Percentiles rank a stretch among this genome's conserved stretches.
These are phyloP conservation scores for Aspergillus vadensis DNA, from an alignment of 2,329 filamentous ascomycete genomes.

Conservation along the genomic window DNA sequence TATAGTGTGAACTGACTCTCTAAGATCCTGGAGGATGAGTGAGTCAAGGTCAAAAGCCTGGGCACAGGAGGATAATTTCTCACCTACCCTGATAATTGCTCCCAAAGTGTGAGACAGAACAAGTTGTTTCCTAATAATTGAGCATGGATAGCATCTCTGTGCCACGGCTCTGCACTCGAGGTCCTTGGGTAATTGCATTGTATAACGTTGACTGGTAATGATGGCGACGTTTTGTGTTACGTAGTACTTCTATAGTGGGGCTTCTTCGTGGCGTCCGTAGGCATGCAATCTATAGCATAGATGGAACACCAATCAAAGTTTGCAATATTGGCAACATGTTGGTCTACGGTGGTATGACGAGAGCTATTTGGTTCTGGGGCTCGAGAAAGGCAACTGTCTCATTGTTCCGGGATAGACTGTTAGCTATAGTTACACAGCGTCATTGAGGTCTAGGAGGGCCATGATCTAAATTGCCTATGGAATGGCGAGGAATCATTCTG, in stretches of 20 bases:
- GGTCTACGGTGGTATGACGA: neutral
- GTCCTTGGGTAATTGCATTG: neutral
- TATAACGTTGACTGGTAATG: neutral
- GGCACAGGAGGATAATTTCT: neutral
- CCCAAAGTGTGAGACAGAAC: neutral
- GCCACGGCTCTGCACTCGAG: neutral
- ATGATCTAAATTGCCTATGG: neutral
- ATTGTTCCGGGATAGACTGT: neutral
- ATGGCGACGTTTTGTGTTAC: neutral
- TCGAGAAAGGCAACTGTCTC: neutral
- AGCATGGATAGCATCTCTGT: neutral
- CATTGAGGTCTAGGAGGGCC: neutral
- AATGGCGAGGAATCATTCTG: neutral
- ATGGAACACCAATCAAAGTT: neutral
- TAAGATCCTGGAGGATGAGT: neutral
- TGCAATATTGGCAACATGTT: neutral
- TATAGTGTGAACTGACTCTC: neutral
- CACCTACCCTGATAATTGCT: no score
- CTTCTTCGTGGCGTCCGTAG: neutral
- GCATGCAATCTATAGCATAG: neutral
- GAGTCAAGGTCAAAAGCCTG: neutral
- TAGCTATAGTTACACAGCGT: neutral
- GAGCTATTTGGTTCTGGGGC: neutral
- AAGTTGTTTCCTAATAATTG: no score
- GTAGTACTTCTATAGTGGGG: neutral